These are phyloP conservation scores for Lactifluus subvellereus DNA, from an alignment of 768 basidiomycete genomes.

Conservation along the genomic window DNA sequence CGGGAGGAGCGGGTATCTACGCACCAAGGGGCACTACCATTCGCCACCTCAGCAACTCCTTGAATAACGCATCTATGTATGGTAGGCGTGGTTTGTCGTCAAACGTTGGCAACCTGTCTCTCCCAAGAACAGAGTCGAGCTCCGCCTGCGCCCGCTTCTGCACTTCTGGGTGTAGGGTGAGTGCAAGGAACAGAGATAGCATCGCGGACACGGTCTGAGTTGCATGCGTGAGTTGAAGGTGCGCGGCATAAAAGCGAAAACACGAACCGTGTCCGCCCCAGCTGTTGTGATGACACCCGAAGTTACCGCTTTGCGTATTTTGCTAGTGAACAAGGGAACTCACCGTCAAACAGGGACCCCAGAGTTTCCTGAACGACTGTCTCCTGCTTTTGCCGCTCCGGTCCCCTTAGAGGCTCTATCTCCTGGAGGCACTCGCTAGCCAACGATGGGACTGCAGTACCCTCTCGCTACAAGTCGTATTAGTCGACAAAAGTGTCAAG, in stretches of 20 bases:
- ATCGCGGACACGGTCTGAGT: slow-evolving; percentile 10
- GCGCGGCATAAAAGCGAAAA: not conserved
- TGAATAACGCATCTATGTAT: slow-evolving; percentile 25
- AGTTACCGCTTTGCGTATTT: not conserved
- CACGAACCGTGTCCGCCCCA: slow-evolving; percentile 9
- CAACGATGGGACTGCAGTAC: slow-evolving; percentile 7
- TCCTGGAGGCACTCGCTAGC: slow-evolving; percentile 7
- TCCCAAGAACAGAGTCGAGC: slow-evolving; percentile 28
- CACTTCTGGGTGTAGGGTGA: slow-evolving; percentile 8
- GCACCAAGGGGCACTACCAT: slow-evolving; percentile 6
- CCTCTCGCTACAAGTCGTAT: not conserved
- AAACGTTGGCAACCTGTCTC: slow-evolving; percentile 28
- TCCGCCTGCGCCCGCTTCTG: slow-evolving; percentile 26
- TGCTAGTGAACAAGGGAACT: not conserved
- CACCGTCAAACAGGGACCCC: slow-evolving; percentile 9
- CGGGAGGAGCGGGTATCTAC: not conserved
- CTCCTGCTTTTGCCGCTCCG: slow-evolving; percentile 1
- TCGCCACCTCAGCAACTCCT: slow-evolving; percentile 28
- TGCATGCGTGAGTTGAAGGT: not conserved
- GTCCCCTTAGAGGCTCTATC: not conserved
- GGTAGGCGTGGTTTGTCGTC: slow-evolving; percentile 27
- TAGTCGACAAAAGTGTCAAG: not conserved
- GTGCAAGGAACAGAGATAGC: slow-evolving; percentile 7
- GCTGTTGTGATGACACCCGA: not conserved
- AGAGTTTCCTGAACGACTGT: not conserved